Conservation (phyloP, 768 basidiomycete species). For the Amanita molliuscula region DNA sequence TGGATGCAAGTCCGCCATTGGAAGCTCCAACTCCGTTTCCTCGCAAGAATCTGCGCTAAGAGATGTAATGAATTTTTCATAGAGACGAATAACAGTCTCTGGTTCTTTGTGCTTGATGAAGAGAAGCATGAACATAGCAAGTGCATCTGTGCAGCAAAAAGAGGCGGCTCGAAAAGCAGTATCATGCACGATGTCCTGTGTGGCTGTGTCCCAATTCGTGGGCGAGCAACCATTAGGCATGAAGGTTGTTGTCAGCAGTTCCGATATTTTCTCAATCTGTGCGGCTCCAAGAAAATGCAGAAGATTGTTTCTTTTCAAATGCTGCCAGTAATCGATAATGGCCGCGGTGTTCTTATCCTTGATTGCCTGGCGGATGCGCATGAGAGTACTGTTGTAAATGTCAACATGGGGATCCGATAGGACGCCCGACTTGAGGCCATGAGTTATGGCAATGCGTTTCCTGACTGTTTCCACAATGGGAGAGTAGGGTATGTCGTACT, state of each 20-base stretch:
- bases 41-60: not conserved
- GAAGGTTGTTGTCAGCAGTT: conserved; percentile 15
- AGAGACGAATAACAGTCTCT: not conserved
- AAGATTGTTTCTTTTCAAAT: conserved; percentile 31
- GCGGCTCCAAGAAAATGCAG: conserved; percentile 33
- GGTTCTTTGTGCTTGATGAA: not conserved
- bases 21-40: conserved; percentile 8
- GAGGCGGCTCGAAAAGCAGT: not conserved
- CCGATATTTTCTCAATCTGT: conserved; percentile 29
- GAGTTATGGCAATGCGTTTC: conserved; percentile 7
- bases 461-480: conserved; percentile 10
- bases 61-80: not conserved
- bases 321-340: conserved; percentile 28
- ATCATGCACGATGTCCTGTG: not conserved
- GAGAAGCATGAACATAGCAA: conserved; percentile 1
- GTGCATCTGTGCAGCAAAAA: not conserved
- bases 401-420: conserved; percentile 11
- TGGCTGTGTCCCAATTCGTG: not conserved
- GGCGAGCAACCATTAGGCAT: not conserved
- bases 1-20: conserved; percentile 14
- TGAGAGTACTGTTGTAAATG: conserved; percentile 22
- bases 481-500: conserved; percentile 2
- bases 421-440: not conserved
- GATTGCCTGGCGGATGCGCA: conserved; percentile 28
- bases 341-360: conserved; percentile 19